Conservation (phyloP, 371 early-diverging fungal genomes). For the Encephalitozoon cuniculi region DNA sequence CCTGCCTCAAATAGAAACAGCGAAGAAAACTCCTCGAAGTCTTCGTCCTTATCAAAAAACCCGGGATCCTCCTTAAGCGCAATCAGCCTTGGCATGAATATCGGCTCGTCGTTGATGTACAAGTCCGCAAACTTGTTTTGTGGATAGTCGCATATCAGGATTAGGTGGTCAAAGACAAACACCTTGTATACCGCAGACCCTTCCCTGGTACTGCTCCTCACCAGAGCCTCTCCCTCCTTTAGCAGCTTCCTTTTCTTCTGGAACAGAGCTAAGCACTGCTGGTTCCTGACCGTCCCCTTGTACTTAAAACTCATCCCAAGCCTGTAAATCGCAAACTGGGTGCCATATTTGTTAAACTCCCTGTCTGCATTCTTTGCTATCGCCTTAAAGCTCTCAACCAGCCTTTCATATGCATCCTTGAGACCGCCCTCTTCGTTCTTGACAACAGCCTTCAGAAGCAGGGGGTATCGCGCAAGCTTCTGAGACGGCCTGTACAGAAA, state of each 20-base stretch:
- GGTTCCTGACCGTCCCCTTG: slow-evolving; percentile 3
- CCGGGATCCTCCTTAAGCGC: slow-evolving; percentile 3
- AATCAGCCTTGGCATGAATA: slow-evolving; percentile 12
- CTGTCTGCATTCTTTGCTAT: slow-evolving; percentile 43
- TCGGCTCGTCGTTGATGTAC: slow-evolving; percentile 20
- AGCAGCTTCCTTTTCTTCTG: slow-evolving; percentile 28
- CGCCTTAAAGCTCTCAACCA: slow-evolving; percentile 28
- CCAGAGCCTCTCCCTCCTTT: slow-evolving; percentile 34
- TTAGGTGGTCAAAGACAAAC: slow-evolving; percentile 40
- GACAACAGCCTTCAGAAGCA: slow-evolving; percentile 54
- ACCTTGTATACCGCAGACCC: slow-evolving; percentile 14
- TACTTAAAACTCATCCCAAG: slow-evolving; percentile 37
- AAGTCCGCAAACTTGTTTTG: slow-evolving; percentile 11
- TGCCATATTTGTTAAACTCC: slow-evolving; percentile 27
- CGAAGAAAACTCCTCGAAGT: neutral
- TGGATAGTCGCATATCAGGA: slow-evolving; percentile 35
- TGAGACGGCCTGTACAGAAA: slow-evolving; percentile 57
- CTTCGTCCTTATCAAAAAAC: slow-evolving; percentile 18
- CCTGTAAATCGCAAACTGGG: slow-evolving; percentile 49
- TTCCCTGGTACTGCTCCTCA: slow-evolving; percentile 2
- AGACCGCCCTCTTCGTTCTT: slow-evolving; percentile 47
- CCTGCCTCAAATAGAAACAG: slow-evolving; percentile 30
- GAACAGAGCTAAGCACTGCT: slow-evolving; percentile 24
- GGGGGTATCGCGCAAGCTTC: slow-evolving; percentile 56
- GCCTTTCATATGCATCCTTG: slow-evolving; percentile 5